Percentiles rank a stretch among this genome's conserved stretches.
phyloP scores from a whole-genome alignment of 768 basidiomycete genomes.

The Mycena albidolilacea region DNA sequence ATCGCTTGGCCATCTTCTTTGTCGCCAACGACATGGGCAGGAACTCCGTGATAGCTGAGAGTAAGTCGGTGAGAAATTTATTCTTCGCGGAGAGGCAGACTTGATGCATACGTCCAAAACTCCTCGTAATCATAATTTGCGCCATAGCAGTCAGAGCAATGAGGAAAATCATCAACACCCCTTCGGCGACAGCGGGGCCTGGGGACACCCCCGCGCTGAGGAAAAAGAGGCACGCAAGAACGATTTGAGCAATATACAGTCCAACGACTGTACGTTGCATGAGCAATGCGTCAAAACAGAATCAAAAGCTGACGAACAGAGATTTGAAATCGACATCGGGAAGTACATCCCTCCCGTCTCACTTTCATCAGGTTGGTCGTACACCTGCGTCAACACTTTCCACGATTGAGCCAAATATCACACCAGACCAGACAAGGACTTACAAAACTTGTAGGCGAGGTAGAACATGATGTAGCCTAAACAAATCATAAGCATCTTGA shows the following conservation, averaged over 20 bases:
- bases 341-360: slow-evolving; percentile 65
- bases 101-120: slow-evolving; percentile 57
- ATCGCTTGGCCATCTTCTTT: slow-evolving; percentile 64
- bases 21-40: slow-evolving; percentile 78
- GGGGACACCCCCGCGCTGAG: slow-evolving; percentile 59
- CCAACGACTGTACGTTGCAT: slow-evolving; percentile 64
- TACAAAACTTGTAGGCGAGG: slow-evolving; percentile 72
- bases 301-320: slow-evolving; percentile 55
- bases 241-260: slow-evolving; percentile 80
- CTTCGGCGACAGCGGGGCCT: slow-evolving; percentile 57
- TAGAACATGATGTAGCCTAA: slow-evolving; percentile 69
- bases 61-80: background rate
- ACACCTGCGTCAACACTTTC: slow-evolving; percentile 65
- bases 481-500: background rate
- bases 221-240: slow-evolving; percentile 78
- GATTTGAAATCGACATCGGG: slow-evolving; percentile 63
- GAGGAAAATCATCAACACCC: slow-evolving; percentile 72
- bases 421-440: slow-evolving; percentile 38
- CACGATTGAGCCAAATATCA: background rate
- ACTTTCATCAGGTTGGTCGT: slow-evolving; percentile 64
- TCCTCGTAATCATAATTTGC: slow-evolving; percentile 56
- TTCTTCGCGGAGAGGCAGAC: no score
- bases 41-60: slow-evolving; percentile 63
- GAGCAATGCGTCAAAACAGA: slow-evolving; percentile 40
- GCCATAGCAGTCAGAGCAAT: slow-evolving; percentile 64